Conservation (phyloP, 768 basidiomycete species). For the Mycena vitilis region DNA sequence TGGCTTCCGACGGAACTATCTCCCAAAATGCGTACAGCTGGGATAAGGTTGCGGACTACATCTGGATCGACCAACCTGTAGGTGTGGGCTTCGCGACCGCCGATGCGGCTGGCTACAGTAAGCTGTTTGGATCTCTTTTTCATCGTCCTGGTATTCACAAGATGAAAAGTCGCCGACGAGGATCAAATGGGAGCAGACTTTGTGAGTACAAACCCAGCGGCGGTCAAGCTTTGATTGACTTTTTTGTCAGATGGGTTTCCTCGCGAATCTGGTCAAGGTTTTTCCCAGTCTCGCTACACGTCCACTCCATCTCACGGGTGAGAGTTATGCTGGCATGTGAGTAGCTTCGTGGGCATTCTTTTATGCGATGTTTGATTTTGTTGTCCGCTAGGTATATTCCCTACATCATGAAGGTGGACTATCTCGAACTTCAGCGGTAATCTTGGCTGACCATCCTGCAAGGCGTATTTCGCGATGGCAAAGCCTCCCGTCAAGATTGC, state of each 20-base stretch:
- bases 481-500: constrained; percentile 76
- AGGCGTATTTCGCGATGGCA: constrained; percentile 68
- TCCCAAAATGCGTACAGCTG: constrained; percentile 67
- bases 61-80: constrained; percentile 85
- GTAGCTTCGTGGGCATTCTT: constrained; percentile 55
- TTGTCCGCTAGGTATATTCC: constrained; percentile 46
- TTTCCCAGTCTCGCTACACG: constrained; percentile 77
- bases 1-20: constrained; percentile 62
- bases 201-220: too few relatives aligned
- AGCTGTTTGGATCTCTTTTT: constrained; percentile 33
- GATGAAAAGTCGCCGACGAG: constrained; percentile 62
- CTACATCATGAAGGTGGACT: constrained; percentile 69
- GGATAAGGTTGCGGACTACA: constrained; percentile 70
- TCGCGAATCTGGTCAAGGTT: constrained; percentile 77
- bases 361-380: neutral
- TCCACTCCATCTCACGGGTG: constrained; percentile 76
- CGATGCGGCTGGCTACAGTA: constrained; percentile 70
- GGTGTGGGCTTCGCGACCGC: constrained; percentile 70
- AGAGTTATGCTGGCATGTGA: constrained; percentile 81
- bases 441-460: neutral
- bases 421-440: neutral
- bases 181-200: constrained; percentile 73
- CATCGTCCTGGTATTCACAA: constrained; percentile 10
- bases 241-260: constrained; percentile 73
- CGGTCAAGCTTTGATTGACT: too few relatives aligned